phyloP scores from a whole-genome alignment of 257 asterid species.

The Plantago major region DNA sequence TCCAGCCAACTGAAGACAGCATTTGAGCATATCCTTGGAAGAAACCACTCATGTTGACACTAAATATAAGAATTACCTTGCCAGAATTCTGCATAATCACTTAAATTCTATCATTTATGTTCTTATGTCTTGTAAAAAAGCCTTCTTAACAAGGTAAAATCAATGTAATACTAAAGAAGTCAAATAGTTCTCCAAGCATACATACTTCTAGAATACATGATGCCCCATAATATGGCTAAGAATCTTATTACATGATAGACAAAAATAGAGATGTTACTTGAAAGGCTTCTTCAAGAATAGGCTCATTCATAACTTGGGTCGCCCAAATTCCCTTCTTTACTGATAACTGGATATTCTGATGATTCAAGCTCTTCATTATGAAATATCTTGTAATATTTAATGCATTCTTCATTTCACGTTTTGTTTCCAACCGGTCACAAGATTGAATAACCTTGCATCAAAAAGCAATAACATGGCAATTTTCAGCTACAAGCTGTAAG shows the following conservation, averaged over 20 bases:
- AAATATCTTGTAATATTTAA: constrained; percentile 60
- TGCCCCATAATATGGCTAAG: constrained; percentile 22
- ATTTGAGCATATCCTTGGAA: constrained; percentile 99
- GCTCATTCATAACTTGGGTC: constrained; percentile 97
- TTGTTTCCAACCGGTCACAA: constrained; percentile 42
- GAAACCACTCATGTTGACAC: constrained; percentile 97
- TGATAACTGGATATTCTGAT: constrained; percentile 77
- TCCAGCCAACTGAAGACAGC: constrained; percentile 85
- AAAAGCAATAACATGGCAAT: no score
- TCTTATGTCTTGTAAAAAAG: constrained; percentile 21
- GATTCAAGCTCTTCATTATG: constrained; percentile 92
- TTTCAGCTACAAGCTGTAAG: no score
- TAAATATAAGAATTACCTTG: constrained; percentile 90
- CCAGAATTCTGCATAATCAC: constrained; percentile 83
- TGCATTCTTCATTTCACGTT: constrained; percentile 47
- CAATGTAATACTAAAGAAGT: constrained; percentile 21
- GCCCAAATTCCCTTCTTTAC: constrained; percentile 91
- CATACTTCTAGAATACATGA: constrained; percentile 24
- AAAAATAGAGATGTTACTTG: constrained; percentile 53
- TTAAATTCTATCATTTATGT: constrained; percentile 31
- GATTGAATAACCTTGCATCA: constrained; percentile 11
- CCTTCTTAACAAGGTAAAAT: constrained; percentile 21
- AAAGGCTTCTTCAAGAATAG: constrained; percentile 92
- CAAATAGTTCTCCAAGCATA: constrained; percentile 20
- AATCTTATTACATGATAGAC: constrained; percentile 37